Conservation (phyloP, 2,329 filamentous ascomycete genomes). For the Penicillium vulpinum region DNA sequence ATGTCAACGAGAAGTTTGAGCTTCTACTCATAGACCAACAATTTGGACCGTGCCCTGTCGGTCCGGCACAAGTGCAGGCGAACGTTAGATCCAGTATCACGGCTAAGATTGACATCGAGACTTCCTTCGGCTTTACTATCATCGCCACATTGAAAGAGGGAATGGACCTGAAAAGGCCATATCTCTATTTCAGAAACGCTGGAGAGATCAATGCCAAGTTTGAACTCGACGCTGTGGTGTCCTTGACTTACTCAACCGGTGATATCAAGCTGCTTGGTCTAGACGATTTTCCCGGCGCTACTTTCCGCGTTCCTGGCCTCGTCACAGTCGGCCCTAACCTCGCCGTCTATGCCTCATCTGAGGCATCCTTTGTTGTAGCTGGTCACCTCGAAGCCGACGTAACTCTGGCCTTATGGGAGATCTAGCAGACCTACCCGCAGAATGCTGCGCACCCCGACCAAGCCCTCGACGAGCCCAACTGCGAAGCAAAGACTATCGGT, state of each 20-base stretch:
- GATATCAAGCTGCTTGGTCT: conserved; percentile 13
- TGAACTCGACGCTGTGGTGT: conserved; percentile 10
- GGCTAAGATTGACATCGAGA: conserved; percentile 9
- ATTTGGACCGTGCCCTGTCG: conserved; percentile 11
- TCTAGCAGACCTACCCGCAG: conserved; percentile 13
- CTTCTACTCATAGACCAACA: conserved; percentile 11
- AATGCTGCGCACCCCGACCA: conserved; percentile 2
- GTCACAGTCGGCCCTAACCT: conserved; percentile 26
- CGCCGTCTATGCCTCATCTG: conserved; percentile 23
- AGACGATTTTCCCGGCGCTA: conserved; percentile 15
- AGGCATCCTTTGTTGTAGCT: conserved; percentile 23
- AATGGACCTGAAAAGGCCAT: conserved; percentile 14
- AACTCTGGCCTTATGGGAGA: conserved; percentile 30
- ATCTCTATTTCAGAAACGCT: conserved; percentile 12
- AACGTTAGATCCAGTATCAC: conserved; percentile 6
- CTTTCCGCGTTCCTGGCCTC: conserved; percentile 12
- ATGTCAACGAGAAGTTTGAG: conserved; percentile 8
- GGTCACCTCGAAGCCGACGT: conserved; percentile 29
- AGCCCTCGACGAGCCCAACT: conserved; percentile 6
- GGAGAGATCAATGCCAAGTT: conserved; percentile 11
- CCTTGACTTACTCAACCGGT: conserved; percentile 6
- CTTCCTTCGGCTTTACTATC: conserved; percentile 10
- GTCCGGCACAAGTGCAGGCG: conserved; percentile 6
- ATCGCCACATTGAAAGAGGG: conserved; percentile 7
- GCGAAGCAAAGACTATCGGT: conserved; percentile 3